Base-by-base conservation (phyloP, 225 moss, liverwort and hornwort genomes). In the Pseudisothecium myosuroides region DNA sequence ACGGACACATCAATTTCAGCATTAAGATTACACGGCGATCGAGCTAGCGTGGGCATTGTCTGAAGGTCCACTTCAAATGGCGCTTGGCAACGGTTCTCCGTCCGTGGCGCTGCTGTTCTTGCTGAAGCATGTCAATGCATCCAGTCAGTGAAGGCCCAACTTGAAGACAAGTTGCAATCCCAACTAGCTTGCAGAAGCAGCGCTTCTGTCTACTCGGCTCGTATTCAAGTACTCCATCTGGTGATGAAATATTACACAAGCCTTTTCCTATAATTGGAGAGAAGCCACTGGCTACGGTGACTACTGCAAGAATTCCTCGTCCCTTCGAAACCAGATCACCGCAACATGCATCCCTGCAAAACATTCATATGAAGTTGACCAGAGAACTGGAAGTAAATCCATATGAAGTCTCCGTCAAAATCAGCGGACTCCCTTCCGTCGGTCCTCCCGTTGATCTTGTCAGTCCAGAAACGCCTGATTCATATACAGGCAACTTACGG, bases 391-490 rank as follows among this genome's bases (percentile, higher is more conserved):
- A 60, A 80, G 41, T 29, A 54, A 54, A 54, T 29, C 69, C 41
- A n/a, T 41, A 29, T 20, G 39, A 84, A 83, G 31, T 27, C 77
- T 82, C 47, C 65, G 32, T 39, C 26, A 27, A 77, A 43, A 68
- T 59, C 55, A 89, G 77, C 87, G 91, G 14, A 89, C 77, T 85
- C 64, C 65, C 37, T 91, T 91, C 75, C 68, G 88, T 37, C 88
- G 88, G 64, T 89, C 89, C 77, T 88, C 87, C 16, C 74, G 76
- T 89, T 90, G 83, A 58, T 79, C 85, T 90, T 89, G 79, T 90
- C 89, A 69, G 87, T 90, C 92, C 91, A 89, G 84, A 90, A 76
- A 91, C 26, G 60, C 90, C 92, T 92, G 85, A 41, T 60, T 34
- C 77, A 84, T 64, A 68, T 12, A 90, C 43, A 86, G 21, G 84